phyloP scores from a whole-genome alignment of 2,329 filamentous ascomycete species.

The Fusarium fracticaudum region DNA sequence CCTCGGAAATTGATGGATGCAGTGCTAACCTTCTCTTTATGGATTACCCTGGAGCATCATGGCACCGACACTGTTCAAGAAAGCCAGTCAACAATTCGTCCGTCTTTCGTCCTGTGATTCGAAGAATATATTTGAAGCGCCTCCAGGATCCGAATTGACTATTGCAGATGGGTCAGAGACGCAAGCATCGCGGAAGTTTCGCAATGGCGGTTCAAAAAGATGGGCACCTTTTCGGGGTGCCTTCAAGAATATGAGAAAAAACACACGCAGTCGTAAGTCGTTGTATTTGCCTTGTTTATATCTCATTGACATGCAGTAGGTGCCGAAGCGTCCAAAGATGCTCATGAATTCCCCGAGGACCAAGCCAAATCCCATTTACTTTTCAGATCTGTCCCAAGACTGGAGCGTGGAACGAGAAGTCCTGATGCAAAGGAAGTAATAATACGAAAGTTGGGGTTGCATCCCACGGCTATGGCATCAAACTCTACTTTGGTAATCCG shows the following conservation, averaged over 20 bases:
- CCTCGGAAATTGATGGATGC: constrained; percentile 17
- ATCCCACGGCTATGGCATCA: constrained; percentile 38
- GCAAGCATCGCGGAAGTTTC: constrained; percentile 35
- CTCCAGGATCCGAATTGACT: constrained; percentile 2
- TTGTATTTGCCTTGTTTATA: background rate
- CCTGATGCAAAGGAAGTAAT: constrained; percentile 38
- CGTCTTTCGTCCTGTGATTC: constrained; percentile 30
- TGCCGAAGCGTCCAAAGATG: constrained; percentile 34
- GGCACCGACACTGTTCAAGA: constrained; percentile 41
- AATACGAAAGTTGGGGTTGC: constrained; percentile 41
- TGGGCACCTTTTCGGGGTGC: constrained; percentile 50
- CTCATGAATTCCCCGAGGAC: background rate
- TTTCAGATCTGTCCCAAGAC: background rate
- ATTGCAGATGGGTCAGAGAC: constrained; percentile 11
- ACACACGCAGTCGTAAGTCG: constrained; percentile 40
- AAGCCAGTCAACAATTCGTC: constrained; percentile 40
- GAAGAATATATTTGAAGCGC: constrained; percentile 5
- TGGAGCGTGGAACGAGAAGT: constrained; percentile 23
- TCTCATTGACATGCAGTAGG: constrained; percentile 29
- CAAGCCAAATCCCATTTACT: constrained; percentile 4
- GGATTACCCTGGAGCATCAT: constrained; percentile 39
- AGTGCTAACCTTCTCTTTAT: constrained; percentile 4
- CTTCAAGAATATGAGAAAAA: constrained; percentile 47
- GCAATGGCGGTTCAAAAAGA: constrained; percentile 44
- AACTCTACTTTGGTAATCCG: constrained; percentile 45